phyloP scores from a whole-genome alignment of 257 asterid genomes.

The Solanum sparsipilum region DNA sequence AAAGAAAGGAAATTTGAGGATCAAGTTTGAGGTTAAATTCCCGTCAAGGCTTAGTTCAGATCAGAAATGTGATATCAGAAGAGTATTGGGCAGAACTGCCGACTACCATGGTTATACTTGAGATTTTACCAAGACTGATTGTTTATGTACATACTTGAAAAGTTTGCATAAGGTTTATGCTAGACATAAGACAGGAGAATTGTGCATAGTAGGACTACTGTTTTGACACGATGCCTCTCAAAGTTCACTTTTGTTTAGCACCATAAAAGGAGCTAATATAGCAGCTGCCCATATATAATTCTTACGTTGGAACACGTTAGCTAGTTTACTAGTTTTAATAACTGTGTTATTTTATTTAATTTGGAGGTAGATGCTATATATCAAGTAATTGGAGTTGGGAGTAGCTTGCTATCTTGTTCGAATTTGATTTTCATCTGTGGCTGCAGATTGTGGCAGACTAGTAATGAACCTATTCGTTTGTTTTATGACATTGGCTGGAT shows the following conservation, averaged over 20 bases:
- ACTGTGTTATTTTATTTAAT: not conserved
- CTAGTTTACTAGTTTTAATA: not conserved
- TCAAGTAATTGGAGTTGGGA: not conserved
- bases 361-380: not conserved
- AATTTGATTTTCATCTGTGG: not conserved
- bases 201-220: not conserved
- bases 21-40: constrained; percentile 1
- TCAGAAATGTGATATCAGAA: constrained; percentile 1
- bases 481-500: not conserved
- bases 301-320: not conserved
- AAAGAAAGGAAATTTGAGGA: constrained; percentile 3
- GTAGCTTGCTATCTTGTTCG: not conserved
- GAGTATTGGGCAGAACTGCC: not conserved
- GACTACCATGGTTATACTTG: not conserved
- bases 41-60: constrained; percentile 5
- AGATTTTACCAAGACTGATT: not conserved
- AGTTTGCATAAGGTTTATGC: not conserved
- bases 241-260: not conserved
- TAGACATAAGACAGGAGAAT: not conserved
- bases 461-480: not conserved
- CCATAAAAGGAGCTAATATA: not conserved
- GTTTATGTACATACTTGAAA: not conserved
- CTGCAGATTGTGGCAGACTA: not conserved
- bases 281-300: not conserved
- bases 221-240: not conserved